Base-by-base conservation (phyloP, 2,329 filamentous ascomycete species). In the Aspergillus calidoustus region DNA sequence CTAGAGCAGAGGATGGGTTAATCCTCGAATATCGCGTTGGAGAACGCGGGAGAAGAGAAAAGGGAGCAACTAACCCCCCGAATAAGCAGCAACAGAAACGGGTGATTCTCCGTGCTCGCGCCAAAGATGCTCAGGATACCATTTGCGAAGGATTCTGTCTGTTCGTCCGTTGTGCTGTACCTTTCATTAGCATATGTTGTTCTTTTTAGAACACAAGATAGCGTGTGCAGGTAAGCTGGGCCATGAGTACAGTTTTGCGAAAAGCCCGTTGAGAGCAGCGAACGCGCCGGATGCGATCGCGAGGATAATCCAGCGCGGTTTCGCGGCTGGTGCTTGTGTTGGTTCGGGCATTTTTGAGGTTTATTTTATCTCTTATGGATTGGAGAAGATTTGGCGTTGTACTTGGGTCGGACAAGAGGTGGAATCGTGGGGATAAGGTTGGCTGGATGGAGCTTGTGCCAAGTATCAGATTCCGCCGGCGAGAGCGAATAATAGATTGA, bases 201-300 rank as follows among this genome's bases (percentile, higher is more conserved):
- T 48, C 4, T 28, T 31, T 52, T 28, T 25, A 51, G 5, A 4
- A 9, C 50, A 19, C 44, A 19, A 8, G 34, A 44, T 44, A 3
- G 9, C 15, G 9, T 15, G 7, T 19, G 11, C 15, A 23, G 5
- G 5, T 31, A 22, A 34, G 49, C 4, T 41, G 28, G 25, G n/a
- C 7, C 28, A 7, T 7, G 71, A 75, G 46, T 78, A 87, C 84
- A 89, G 79, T 75, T 89, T 89, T 11, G 87, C 87, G 72, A 89
- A 89, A n/a, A 88, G 82, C 54, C 87, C 87, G 67, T 89, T 89
- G 68, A 87, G 79, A 11, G 87, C 86, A 19, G 87, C 87, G 71
- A 86, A 89, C 46, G 82, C 81, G 59, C 87, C 87, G 66, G 84
- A 86, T n/a, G 84, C 80, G 41, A 88, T 75, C 51, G 87, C 86